Base-by-base conservation (phyloP, 2,329 filamentous ascomycete genomes). In the Colletotrichum chlorophyti region DNA sequence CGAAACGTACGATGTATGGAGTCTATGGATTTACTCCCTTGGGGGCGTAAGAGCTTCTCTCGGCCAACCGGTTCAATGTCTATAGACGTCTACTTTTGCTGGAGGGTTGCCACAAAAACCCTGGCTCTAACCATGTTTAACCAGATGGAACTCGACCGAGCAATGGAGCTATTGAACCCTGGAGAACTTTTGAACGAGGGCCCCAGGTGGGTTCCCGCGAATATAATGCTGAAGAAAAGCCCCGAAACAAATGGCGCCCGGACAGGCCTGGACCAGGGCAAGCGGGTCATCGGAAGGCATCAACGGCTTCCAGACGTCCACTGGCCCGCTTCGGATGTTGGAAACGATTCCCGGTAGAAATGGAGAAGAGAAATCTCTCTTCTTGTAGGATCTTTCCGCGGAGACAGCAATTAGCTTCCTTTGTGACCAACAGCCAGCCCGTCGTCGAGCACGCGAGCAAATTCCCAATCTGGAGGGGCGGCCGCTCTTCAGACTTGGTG, bases 271-370 rank as follows among this genome's bases (percentile, higher is more conserved):
- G 26, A 40, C 23, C 48, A 17, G 9, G 38, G 51, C 17, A 38
- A 12, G 31, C 51, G 43, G 43, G 38, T 27, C 31, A 12, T 58
- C 29, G 42, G 43, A 59, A 54, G 27, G 26, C 21, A 38, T 38
- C 17, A 34, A 26, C 9, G 15, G 19, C 37, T 4, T 17, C 15
- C 19, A 12, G 32, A 17, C 21, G 40, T 34, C 26, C 51, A 31
- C 15, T 19, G 23, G 42, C 52, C 50, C 41, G 49, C 31, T 29
- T 38, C 34, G 29, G 29, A 37, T 24, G 17, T 17, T 47, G 15
- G 23, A n/a, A n/a, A 45, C 7, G 23, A 7, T 43, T 40, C 19
- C 5, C 15, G 12, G 21, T 29, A 5, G 23, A 26, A 47, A 31
- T 14, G 11, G 17, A 14, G 29, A 26, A 24, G 37, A 5, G 12